Evolutionary conservation across 2,329 filamentous ascomycete species (phyloP), one percentile per base, ranked within the genome.

Genomic region (Xylariaceae sp.): DNA sequence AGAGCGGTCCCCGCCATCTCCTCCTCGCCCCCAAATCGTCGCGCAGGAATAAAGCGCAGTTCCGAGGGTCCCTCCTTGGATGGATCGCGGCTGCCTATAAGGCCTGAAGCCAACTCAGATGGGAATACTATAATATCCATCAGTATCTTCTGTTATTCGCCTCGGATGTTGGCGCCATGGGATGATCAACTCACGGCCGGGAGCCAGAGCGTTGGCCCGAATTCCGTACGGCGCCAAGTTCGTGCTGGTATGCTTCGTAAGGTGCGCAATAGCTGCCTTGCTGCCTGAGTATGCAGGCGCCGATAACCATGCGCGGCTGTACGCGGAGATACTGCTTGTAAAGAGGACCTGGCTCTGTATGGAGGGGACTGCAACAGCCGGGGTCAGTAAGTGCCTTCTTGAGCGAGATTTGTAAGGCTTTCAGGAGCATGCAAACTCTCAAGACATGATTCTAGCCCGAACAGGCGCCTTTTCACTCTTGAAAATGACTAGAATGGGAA

Each of bases 271-370:
- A 7, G 67, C 65, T 11, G 69, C 47, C 56, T 71, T 72, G 58
- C 65, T 68, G 3, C 51, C 61, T 3, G 58, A 23, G 40, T 71
- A 71, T 4, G 68, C 60, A 12, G 64, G 65, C 1, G 56, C n/a
- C 3, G 65, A 66, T 0, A 60, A 2, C 5, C 8, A 12, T 1
- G 37, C 16, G 19, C 69, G 64, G 19, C 65, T 67, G 28, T 65
- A 69, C 3, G 48, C 65, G 3, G 62, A 55, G 29, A 69, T 66
- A 36, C 66, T 69, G 45, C 59, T 65, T 3, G 64, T 71, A 57
- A 71, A 61, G 39, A 71, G 50, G 47, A 66, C 60, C 60, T 71
- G 69, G 56, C 69, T 71, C 59, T 71, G 68, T 34, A 72, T 62
- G 1, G 63, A 60, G 19, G 62, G 68, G 7, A 67, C 64, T 11